Conservation (phyloP, 352 stramenopile genomes). For the Saprolegnia diclina region DNA sequence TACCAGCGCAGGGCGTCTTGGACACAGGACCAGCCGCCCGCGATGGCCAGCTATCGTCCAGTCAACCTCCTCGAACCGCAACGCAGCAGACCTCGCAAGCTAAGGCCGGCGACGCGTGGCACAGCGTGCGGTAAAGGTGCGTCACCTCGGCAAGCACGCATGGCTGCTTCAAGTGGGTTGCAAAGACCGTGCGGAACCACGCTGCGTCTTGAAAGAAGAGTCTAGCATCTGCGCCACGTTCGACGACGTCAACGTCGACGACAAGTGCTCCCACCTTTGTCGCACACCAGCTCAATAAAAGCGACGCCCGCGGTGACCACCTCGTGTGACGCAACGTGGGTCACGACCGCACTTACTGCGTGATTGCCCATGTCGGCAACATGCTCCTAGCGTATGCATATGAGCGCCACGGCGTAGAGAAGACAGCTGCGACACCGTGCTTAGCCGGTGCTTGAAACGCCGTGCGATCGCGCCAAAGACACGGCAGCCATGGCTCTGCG, state of each 20-base stretch:
- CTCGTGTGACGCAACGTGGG: not conserved
- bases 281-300: slow-evolving; percentile 9
- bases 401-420: not conserved
- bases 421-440: not conserved
- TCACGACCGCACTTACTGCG: not conserved
- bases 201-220: slow-evolving; percentile 19
- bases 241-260: not conserved
- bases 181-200: slow-evolving; percentile 22
- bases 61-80: not conserved
- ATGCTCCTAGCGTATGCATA: not conserved
- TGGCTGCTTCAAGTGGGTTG: slow-evolving; percentile 1
- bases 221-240: not conserved
- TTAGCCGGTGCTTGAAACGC: not conserved
- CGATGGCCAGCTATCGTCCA: not conserved
- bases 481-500: slow-evolving; percentile 11
- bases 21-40: slow-evolving; percentile 11
- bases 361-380: not conserved
- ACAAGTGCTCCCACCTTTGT: not conserved
- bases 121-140: slow-evolving; percentile 19
- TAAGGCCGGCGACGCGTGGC: slow-evolving; percentile 1
- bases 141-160: slow-evolving; percentile 1
- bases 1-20: not conserved
- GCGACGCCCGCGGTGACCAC: not conserved
- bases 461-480: not conserved
- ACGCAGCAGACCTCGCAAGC: slow-evolving; percentile 2